Evolutionary conservation across 805 yeast genomes (phyloP).

Genomic region (Dipodascopsis tothii): DNA sequence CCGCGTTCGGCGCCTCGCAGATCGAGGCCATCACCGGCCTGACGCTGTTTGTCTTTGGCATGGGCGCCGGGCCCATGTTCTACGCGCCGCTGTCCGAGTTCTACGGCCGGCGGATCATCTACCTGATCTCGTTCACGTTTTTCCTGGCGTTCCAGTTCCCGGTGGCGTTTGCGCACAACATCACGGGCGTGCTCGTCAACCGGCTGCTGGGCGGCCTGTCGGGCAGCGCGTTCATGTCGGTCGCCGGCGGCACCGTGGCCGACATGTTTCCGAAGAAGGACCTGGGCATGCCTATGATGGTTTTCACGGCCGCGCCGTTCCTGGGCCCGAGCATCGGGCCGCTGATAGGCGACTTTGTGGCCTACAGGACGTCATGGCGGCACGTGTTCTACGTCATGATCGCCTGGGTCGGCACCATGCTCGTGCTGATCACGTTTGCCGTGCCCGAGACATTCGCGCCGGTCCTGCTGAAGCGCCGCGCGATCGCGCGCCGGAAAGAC

Average conservation of each 20-base stretch:
- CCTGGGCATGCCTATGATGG: constrained; percentile 24
- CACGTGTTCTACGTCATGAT: constrained; percentile 58
- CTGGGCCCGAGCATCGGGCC: constrained; percentile 70
- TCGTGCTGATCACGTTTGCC: constrained; percentile 28
- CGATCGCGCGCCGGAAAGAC: constrained; percentile 46
- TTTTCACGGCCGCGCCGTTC: constrained; percentile 24
- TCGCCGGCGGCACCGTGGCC: constrained; percentile 76
- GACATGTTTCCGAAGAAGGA: constrained; percentile 62
- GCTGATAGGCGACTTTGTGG: constrained; percentile 47
- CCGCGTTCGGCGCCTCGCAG: constrained; percentile 35
- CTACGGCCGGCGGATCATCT: constrained; percentile 62
- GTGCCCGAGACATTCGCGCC: constrained; percentile 88
- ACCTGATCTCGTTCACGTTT: constrained; percentile 44
- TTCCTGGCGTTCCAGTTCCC: constrained; percentile 44
- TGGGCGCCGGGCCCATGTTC: constrained; percentile 58
- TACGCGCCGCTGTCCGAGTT: constrained; percentile 64
- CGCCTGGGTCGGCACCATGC: constrained; percentile 21
- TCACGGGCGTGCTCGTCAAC: constrained; percentile 46
- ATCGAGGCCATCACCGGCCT: constrained; percentile 45
- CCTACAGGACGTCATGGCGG: constrained; percentile 57
- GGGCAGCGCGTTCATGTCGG: constrained; percentile 76
- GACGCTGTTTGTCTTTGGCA: constrained; percentile 49
- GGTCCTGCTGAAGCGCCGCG: constrained; percentile 60
- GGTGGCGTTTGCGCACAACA: constrained; percentile 37
- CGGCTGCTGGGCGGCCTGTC: constrained; percentile 68